phyloP scores from a whole-genome alignment of 2,329 filamentous ascomycete genomes.

The Colletotrichum aenigma region DNA sequence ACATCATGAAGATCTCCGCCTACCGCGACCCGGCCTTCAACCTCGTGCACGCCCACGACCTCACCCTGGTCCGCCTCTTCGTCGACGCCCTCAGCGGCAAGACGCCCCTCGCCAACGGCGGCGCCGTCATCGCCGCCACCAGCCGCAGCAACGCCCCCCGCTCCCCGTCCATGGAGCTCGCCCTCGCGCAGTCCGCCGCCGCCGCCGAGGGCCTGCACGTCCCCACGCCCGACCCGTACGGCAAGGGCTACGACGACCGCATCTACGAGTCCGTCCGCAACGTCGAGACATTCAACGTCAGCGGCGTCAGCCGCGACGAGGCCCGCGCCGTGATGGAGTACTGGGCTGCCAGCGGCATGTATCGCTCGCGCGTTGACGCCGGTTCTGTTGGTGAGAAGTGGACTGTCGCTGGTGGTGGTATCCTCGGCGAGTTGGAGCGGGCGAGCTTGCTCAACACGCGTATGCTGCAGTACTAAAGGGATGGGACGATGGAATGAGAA shows the following conservation, averaged over 20 bases:
- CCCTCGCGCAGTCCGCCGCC: constrained; percentile 62
- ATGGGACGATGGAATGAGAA: not conserved
- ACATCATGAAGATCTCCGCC: constrained; percentile 78
- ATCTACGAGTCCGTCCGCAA: constrained; percentile 57
- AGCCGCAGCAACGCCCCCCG: constrained; percentile 72
- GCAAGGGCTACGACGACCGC: constrained; percentile 60
- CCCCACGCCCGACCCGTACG: constrained; percentile 56
- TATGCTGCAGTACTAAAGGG: constrained; percentile 26
- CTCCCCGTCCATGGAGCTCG: constrained; percentile 71
- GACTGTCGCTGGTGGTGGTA: constrained; percentile 79
- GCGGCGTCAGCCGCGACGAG: constrained; percentile 75
- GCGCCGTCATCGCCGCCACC: constrained; percentile 76
- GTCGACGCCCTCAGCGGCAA: constrained; percentile 71
- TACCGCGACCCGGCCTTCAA: constrained; percentile 77
- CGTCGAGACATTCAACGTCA: constrained; percentile 60
- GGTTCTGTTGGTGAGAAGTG: constrained; percentile 79
- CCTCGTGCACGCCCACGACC: constrained; percentile 83
- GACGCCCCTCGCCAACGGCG: constrained; percentile 70
- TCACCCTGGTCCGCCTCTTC: constrained; percentile 78
- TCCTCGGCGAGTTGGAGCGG: constrained; percentile 86
- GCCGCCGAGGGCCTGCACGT: constrained; percentile 37
- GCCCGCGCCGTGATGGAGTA: constrained; percentile 87
- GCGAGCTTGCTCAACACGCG: constrained; percentile 56
- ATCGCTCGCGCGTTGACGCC: constrained; percentile 74
- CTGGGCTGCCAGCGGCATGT: constrained; percentile 84